These are phyloP conservation scores for Cardiospermum halicacabum DNA, from an alignment of 345 rosid species.

Conservation along the genomic window DNA sequence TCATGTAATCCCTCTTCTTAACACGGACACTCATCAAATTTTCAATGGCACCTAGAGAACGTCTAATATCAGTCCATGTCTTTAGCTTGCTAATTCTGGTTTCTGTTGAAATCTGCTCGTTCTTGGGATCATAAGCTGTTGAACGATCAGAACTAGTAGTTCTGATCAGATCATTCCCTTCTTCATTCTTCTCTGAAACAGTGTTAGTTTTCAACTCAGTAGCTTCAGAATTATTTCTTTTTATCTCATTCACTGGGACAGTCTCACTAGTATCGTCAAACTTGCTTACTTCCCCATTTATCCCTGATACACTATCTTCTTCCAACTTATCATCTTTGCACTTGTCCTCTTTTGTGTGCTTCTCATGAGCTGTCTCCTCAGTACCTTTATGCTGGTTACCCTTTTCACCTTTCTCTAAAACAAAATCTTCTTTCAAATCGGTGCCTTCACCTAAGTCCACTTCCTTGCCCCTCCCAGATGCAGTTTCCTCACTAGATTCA, in stretches of 20 bases:
- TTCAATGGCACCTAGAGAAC: slow-evolving; percentile 58
- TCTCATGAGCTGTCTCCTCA: neutral
- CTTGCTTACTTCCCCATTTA: neutral
- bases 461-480: slow-evolving; percentile 10
- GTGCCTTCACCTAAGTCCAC: neutral
- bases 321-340: neutral
- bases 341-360: neutral
- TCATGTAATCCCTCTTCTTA: slow-evolving; percentile 35
- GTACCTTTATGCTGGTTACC: neutral
- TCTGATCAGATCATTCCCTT: slow-evolving; percentile 25
- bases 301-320: neutral
- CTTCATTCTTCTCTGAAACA: slow-evolving; percentile 14
- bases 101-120: slow-evolving; percentile 34
- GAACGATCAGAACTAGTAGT: slow-evolving; percentile 29
- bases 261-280: slow-evolving; percentile 9
- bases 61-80: slow-evolving; percentile 63
- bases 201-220: slow-evolving; percentile 3
- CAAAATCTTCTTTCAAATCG: neutral
- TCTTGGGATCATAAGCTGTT: slow-evolving; percentile 20
- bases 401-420: neutral
- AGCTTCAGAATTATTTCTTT: slow-evolving; percentile 6
- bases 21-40: slow-evolving; percentile 67
- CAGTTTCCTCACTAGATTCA: slow-evolving; percentile 24
- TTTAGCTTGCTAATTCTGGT: slow-evolving; percentile 33
- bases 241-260: slow-evolving; percentile 6